Evolutionary conservation across 2,329 filamentous ascomycete species (phyloP).

Genomic region (Cladophialophora immunda): DNA sequence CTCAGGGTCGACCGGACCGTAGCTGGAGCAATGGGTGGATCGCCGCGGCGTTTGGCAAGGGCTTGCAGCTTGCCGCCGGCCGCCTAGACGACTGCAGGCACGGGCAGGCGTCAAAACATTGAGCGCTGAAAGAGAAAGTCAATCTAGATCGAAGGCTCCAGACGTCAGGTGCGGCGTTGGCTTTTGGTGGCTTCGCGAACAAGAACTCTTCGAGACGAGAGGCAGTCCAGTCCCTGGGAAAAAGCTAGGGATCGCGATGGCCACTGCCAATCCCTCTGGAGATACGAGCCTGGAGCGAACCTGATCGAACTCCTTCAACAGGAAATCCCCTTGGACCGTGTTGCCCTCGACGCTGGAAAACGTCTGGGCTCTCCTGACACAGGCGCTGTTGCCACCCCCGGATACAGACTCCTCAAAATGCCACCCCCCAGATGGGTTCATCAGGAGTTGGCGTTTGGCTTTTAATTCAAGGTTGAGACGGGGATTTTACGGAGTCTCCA

Average conservation of each 20-base stretch:
- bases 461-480: constrained; percentile 14
- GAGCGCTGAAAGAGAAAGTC: background rate
- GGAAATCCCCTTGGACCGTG: constrained; percentile 23
- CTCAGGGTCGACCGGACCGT: background rate
- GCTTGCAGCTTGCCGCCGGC: background rate
- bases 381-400: constrained; percentile 9
- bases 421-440: constrained; percentile 6
- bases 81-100: background rate
- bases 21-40: background rate
- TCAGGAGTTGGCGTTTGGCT: background rate
- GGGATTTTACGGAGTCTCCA: constrained; percentile 37
- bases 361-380: background rate
- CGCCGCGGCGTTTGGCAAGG: background rate
- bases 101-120: background rate
- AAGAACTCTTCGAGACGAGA: background rate
- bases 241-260: background rate
- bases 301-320: constrained; percentile 2
- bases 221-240: background rate
- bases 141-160: background rate
- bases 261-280: background rate
- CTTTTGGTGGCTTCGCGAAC: background rate
- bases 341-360: background rate
- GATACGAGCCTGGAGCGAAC: background rate
- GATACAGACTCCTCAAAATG: background rate
- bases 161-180: background rate